Evolutionary conservation across 768 basidiomycete genomes (phyloP).

Genomic region (Lactarius tabidus): DNA sequence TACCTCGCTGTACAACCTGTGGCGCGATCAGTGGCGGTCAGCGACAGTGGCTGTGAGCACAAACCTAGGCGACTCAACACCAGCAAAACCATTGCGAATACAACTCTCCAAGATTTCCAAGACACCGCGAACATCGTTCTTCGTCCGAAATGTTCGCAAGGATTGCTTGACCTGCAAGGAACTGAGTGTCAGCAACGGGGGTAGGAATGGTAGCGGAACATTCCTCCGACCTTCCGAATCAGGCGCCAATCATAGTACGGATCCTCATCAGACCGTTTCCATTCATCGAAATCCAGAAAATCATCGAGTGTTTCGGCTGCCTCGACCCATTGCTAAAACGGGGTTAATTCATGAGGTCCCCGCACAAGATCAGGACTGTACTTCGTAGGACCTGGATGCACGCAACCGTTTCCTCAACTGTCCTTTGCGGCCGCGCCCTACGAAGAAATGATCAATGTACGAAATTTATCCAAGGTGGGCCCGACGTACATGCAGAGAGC

Average conservation of each 20-base stretch:
- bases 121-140: slow-evolving; percentile 78
- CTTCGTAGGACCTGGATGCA: slow-evolving; percentile 69
- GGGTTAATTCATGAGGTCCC: slow-evolving; percentile 5
- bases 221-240: slow-evolving; percentile 58
- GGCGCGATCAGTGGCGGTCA: slow-evolving; percentile 18
- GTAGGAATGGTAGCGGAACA: background rate
- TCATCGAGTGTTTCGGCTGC: slow-evolving; percentile 75
- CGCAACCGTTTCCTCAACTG: slow-evolving; percentile 70
- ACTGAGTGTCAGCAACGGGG: background rate
- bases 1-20: slow-evolving; percentile 85
- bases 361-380: slow-evolving; percentile 31
- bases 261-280: slow-evolving; percentile 88
- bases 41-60: background rate
- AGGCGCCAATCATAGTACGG: slow-evolving; percentile 90
- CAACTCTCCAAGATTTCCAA: slow-evolving; percentile 90
- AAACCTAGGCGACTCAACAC: slow-evolving; percentile 78
- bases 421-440: slow-evolving; percentile 86
- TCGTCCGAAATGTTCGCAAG: slow-evolving; percentile 62
- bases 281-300: slow-evolving; percentile 80
- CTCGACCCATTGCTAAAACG: slow-evolving; percentile 75
- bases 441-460: background rate
- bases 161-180: slow-evolving; percentile 64
- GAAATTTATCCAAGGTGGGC: background rate
- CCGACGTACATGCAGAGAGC: slow-evolving; percentile 71
- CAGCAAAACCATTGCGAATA: slow-evolving; percentile 89